Percentiles rank a stretch among this genome's conserved stretches.
phyloP scores from a whole-genome alignment of 2,329 filamentous ascomycete genomes.

The Aspergillaceae sp. region DNA sequence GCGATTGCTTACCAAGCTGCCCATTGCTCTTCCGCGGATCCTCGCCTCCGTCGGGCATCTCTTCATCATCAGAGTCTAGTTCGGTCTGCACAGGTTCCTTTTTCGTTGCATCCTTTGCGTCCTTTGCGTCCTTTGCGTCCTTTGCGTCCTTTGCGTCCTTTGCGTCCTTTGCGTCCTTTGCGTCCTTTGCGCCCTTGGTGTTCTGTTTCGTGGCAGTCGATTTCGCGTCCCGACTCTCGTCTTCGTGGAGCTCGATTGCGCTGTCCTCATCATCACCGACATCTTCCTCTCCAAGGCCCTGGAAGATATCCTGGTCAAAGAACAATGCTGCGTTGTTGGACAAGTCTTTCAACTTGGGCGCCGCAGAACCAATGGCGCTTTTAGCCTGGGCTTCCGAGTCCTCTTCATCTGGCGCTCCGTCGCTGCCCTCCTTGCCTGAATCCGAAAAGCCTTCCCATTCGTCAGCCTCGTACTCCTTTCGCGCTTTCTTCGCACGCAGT shows the following conservation, averaged over 20 bases:
- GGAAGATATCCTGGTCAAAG: slow-evolving; percentile 92
- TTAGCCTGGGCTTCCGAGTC: slow-evolving; percentile 29
- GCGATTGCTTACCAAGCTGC: slow-evolving; percentile 32
- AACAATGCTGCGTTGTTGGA: slow-evolving; percentile 80
- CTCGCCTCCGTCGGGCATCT: slow-evolving; percentile 18
- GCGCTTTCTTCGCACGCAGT: slow-evolving; percentile 78
- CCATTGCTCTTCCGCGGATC: slow-evolving; percentile 36
- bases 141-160: slow-evolving; percentile 13
- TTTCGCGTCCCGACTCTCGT: slow-evolving; percentile 12
- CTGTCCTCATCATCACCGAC: slow-evolving; percentile 40
- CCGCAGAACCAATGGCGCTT: slow-evolving; percentile 22
- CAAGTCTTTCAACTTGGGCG: slow-evolving; percentile 44
- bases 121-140: slow-evolving; percentile 14
- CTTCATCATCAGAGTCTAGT: slow-evolving; percentile 30
- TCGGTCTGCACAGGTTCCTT: slow-evolving; percentile 16
- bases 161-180: slow-evolving; percentile 10
- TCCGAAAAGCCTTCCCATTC: slow-evolving; percentile 88
- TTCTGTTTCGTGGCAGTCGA: slow-evolving; percentile 14
- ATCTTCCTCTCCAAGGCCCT: slow-evolving; percentile 63
- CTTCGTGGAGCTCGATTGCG: slow-evolving; percentile 28
- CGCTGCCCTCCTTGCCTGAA: slow-evolving; percentile 51
- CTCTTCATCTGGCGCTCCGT: slow-evolving; percentile 52
- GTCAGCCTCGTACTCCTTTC: slow-evolving; percentile 70
- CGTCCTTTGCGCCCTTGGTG: slow-evolving; percentile 15
- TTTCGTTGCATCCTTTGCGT: slow-evolving; percentile 10